Evolutionary conservation across 495 filamentous ascomycete species (phyloP).

Genomic region (Xanthoparmelia taractica): DNA sequence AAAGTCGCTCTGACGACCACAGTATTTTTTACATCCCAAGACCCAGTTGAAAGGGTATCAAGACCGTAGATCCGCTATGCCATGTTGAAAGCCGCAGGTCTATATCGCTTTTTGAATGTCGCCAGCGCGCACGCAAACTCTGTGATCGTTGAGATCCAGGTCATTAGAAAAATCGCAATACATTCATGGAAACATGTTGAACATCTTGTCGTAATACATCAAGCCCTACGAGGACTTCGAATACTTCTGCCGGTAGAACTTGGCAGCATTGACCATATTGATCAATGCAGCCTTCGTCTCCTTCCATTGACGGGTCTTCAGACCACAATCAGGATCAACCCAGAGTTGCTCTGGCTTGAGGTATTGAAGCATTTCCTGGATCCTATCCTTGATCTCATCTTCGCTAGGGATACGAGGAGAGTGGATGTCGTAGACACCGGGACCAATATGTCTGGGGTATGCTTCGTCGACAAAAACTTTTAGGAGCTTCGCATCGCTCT

Average conservation of each 20-base stretch:
- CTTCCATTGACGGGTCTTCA: constrained; percentile 94
- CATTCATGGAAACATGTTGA: constrained; percentile 31
- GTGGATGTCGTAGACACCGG: constrained; percentile 99
- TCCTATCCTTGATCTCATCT: constrained; percentile 94
- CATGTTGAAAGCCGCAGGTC: constrained; percentile 20
- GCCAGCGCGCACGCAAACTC: constrained; percentile 41
- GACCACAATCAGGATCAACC: constrained; percentile 97
- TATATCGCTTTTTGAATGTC: constrained; percentile 17
- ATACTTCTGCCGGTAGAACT: constrained; percentile 89
- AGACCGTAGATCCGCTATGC: constrained; percentile 14
- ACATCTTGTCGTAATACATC: constrained; percentile 37
- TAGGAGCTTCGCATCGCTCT: constrained; percentile 97
- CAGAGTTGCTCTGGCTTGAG: constrained; percentile 93
- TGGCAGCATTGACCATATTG: constrained; percentile 95
- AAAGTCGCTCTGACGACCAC: constrained; percentile 1
- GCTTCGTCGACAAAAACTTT: constrained; percentile 95
- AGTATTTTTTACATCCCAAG: background rate
- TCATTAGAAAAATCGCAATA: constrained; percentile 16
- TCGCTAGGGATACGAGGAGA: constrained; percentile 89
- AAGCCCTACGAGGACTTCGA: constrained; percentile 41
- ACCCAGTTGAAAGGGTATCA: constrained; percentile 20
- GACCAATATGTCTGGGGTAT: constrained; percentile 95
- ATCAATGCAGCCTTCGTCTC: constrained; percentile 88
- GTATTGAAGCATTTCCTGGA: constrained; percentile 94
- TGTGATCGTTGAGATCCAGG: constrained; percentile 48